Conservation (phyloP, 305 asterid genomes). For the Fraxinus nigra region DNA sequence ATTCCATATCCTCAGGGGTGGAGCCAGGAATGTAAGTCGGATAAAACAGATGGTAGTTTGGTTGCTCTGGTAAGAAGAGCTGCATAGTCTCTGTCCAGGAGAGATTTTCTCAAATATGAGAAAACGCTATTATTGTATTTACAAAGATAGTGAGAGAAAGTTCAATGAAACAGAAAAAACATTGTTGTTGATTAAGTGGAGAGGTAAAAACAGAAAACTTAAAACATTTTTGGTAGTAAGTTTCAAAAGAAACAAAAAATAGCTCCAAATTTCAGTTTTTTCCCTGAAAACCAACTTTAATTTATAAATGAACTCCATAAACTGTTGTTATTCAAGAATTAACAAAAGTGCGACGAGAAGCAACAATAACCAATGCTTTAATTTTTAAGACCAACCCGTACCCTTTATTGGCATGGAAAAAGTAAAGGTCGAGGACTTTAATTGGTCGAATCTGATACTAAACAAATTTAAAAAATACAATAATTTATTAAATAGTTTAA, state of each 20-base stretch:
- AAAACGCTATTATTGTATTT: neutral
- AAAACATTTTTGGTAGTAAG: neutral
- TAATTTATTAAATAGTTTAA: neutral
- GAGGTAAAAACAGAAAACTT: neutral
- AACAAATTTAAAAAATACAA: neutral
- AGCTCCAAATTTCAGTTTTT: neutral
- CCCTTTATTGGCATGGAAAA: neutral
- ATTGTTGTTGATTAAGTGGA: neutral
- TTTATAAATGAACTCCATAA: neutral
- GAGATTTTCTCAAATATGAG: neutral
- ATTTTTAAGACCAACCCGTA: neutral
- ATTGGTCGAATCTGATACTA: neutral
- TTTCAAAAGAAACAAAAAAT: neutral
- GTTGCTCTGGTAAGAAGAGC: neutral
- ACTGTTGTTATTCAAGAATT: neutral
- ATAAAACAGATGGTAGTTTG: neutral
- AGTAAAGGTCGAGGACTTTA: neutral
- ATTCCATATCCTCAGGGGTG: neutral
- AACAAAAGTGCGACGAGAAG: neutral
- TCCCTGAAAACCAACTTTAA: neutral
- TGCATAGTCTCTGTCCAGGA: neutral
- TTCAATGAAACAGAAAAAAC: neutral
- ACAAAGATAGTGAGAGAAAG: neutral
- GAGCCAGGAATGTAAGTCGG: neutral
- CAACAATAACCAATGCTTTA: neutral